Evolutionary conservation across 2,329 filamentous ascomycete genomes (phyloP).

Genomic region (Cladophialophora immunda): DNA sequence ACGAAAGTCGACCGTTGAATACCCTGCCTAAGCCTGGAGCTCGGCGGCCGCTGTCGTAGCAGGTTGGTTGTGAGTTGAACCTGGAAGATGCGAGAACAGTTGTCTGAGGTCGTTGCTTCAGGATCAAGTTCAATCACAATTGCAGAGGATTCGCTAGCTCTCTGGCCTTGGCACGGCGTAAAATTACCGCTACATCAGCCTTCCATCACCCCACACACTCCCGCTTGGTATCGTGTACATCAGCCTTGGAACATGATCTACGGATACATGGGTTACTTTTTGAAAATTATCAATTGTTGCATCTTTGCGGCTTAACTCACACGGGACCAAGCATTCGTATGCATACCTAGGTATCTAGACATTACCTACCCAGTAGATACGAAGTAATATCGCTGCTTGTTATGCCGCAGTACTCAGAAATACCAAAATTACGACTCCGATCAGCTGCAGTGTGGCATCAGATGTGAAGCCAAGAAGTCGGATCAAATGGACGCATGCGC

Average conservation of each 20-base stretch:
- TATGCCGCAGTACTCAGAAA: background rate
- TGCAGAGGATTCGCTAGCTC: conserved; percentile 28
- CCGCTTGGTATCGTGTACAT: background rate
- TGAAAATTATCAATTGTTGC: background rate
- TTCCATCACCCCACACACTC: background rate
- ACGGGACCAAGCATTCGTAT: background rate
- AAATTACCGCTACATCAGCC: conserved; percentile 24
- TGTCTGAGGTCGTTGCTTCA: conserved; percentile 27
- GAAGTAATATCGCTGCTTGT: background rate
- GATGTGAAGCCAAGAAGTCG: background rate
- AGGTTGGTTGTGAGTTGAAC: conserved; percentile 27
- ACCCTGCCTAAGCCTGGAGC: conserved; percentile 38
- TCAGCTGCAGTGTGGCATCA: background rate
- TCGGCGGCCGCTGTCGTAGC: conserved; percentile 33
- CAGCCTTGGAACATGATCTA: background rate
- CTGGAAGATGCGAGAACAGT: conserved; percentile 14
- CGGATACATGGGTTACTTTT: background rate
- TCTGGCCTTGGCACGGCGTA: conserved; percentile 33
- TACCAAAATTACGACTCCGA: conserved; percentile 3
- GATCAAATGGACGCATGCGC: background rate
- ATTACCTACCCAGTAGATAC: background rate
- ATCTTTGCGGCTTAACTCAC: background rate
- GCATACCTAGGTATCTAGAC: background rate
- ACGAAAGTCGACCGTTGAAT: conserved; percentile 26
- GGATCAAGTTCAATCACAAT: conserved; percentile 29